Evolutionary conservation across 1,284 basidiomycete species (phyloP).

Genomic region (Ustilago hordei): DNA sequence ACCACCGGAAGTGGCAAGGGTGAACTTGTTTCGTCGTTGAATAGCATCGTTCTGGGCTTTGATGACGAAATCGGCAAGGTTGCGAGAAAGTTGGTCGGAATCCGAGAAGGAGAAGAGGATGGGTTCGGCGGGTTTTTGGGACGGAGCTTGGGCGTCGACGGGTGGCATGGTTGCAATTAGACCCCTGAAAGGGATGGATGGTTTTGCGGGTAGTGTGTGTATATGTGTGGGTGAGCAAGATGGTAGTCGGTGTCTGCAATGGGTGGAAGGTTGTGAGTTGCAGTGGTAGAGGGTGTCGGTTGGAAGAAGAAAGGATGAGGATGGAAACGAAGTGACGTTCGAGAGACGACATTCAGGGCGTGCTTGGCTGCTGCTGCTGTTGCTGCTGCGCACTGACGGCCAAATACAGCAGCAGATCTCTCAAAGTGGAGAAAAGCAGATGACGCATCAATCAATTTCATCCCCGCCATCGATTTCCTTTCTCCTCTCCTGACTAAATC

Average conservation of each 20-base stretch:
- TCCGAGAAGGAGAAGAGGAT: conserved; percentile 80
- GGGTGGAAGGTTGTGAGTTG: not conserved
- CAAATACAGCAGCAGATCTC: not conserved
- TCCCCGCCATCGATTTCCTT: too few relatives aligned
- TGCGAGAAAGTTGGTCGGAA: conserved; percentile 71
- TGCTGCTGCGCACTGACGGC: conserved; percentile 8
- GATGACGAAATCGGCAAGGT: conserved; percentile 84
- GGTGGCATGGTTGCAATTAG: conserved; percentile 50
- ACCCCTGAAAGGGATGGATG: not conserved
- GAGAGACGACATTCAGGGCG: not conserved
- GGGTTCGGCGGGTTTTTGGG: conserved; percentile 71
- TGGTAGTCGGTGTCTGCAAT: not conserved
- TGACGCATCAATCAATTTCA: not conserved
- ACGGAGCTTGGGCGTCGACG: conserved; percentile 52
- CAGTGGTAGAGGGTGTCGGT: not conserved
- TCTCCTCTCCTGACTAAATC: not conserved
- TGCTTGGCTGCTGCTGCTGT: not conserved
- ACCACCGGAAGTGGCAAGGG: conserved; percentile 91
- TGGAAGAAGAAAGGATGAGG: not conserved
- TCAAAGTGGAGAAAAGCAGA: not conserved
- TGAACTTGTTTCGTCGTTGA: conserved; percentile 87
- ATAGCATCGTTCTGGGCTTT: conserved; percentile 91
- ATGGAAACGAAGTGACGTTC: not conserved
- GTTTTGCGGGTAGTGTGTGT: not conserved
- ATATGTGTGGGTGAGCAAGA: not conserved